Evolutionary conservation across 352 stramenopile genomes (phyloP).

Genomic region (Phytopythium helicoides): DNA sequence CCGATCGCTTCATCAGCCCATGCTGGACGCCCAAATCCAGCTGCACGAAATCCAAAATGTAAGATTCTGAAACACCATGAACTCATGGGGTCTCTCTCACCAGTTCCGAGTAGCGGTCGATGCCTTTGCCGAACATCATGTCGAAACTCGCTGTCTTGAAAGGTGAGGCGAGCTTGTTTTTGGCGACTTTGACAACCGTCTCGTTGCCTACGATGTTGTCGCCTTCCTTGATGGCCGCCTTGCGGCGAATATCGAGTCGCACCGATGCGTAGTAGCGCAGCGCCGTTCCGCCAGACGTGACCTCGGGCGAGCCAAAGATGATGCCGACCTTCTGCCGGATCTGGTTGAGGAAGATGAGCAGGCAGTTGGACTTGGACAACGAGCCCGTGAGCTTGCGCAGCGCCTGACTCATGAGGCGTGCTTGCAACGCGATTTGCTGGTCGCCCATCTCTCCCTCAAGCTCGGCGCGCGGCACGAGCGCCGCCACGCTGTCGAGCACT

Average conservation of each 20-base stretch:
- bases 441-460: constrained; percentile 95
- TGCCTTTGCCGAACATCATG: constrained; percentile 97
- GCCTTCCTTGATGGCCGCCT: constrained; percentile 90
- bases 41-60: constrained; percentile 16
- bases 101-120: constrained; percentile 89
- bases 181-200: constrained; percentile 98
- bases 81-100: constrained; percentile 20
- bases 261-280: constrained; percentile 90
- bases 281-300: constrained; percentile 92
- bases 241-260: constrained; percentile 94
- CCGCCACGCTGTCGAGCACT: constrained; percentile 97
- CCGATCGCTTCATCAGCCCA: constrained; percentile 73
- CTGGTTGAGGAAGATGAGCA: constrained; percentile 99
- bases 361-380: constrained; percentile 94
- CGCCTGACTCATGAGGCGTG: constrained; percentile 96
- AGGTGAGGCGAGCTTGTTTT: constrained; percentile 98
- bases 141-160: constrained; percentile 96
- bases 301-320: constrained; percentile 97
- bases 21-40: constrained; percentile 74
- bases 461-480: constrained; percentile 96
- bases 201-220: constrained; percentile 94
- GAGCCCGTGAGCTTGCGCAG: constrained; percentile 97
- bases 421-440: constrained; percentile 97
- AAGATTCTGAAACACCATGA: background rate
- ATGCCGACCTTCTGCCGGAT: constrained; percentile 96